These are phyloP conservation scores for Aureococcus anophagefferens DNA, from an alignment of 108 stramenopile genomes.

Conservation along the genomic window DNA sequence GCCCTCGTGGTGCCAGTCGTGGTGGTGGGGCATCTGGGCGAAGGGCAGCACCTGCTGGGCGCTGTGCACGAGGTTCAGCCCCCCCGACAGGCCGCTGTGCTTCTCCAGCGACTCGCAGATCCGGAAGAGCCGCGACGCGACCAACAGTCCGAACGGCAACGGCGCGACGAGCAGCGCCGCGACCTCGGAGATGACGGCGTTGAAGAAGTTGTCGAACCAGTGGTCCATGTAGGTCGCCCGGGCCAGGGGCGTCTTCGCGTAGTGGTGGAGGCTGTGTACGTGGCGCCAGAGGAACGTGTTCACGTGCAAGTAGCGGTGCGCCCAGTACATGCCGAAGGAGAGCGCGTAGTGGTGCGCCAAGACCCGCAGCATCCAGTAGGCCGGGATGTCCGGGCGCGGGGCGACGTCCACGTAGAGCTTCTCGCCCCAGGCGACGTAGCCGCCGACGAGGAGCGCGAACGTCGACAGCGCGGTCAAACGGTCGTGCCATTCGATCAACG, in stretches of 20 bases:
- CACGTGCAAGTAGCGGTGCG: constrained; percentile 17
- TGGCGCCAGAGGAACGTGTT: constrained; percentile 17
- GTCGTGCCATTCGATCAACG: constrained; percentile 15
- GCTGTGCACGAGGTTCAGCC: constrained; percentile 10
- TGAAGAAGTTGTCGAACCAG: constrained; percentile 26
- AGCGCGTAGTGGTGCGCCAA: constrained; percentile 18
- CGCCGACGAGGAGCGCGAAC: constrained; percentile 6
- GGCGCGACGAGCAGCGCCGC: constrained; percentile 19
- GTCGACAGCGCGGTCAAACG: constrained; percentile 11
- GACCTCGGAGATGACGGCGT: constrained; percentile 19
- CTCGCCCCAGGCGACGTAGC: background rate
- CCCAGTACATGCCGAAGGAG: constrained; percentile 31
- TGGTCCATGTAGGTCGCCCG: constrained; percentile 29
- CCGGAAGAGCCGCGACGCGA: constrained; percentile 20
- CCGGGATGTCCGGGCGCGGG: background rate
- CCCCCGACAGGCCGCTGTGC: constrained; percentile 18
- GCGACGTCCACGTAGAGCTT: constrained; percentile 6
- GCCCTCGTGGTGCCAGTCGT: constrained; percentile 35
- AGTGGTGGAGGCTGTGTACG: constrained; percentile 22
- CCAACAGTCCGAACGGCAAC: constrained; percentile 8
- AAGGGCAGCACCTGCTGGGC: constrained; percentile 9
- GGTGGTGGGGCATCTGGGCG: constrained; percentile 31
- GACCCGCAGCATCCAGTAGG: constrained; percentile 4
- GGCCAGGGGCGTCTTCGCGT: constrained; percentile 21
- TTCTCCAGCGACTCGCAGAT: constrained; percentile 25